phyloP scores from a whole-genome alignment of 140 eudicot species.

The Cichorium intybus region DNA sequence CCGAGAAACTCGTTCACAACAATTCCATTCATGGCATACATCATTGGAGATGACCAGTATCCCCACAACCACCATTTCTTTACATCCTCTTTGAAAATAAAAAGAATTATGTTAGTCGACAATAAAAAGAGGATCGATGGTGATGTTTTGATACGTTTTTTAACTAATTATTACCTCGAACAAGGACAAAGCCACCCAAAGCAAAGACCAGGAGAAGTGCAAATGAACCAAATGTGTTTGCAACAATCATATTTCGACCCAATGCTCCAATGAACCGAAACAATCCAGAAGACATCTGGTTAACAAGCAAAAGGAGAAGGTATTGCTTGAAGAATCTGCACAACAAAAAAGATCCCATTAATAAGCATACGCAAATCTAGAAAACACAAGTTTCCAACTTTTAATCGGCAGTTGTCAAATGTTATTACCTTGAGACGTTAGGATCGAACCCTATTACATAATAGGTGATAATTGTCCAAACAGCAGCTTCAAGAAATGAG shows the following conservation, averaged over 20 bases:
- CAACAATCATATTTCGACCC: constrained; percentile 53
- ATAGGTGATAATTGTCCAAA: constrained; percentile 54
- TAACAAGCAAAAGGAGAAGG: constrained; percentile 35
- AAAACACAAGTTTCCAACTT: not conserved
- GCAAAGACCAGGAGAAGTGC: constrained; percentile 43
- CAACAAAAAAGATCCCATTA: not conserved
- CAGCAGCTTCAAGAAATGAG: constrained; percentile 46
- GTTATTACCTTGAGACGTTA: constrained; percentile 47
- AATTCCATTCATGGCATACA: constrained; percentile 67
- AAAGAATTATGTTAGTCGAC: not conserved
- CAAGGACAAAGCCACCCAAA: constrained; percentile 59
- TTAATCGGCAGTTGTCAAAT: not conserved
- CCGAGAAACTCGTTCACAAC: constrained; percentile 64
- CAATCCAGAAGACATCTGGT: constrained; percentile 54
- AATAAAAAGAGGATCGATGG: not conserved
- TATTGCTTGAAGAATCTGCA: constrained; percentile 63
- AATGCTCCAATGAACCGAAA: constrained; percentile 53
- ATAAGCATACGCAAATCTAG: not conserved
- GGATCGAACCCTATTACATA: constrained; percentile 75
- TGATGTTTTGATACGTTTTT: not conserved
- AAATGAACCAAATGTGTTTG: constrained; percentile 62
- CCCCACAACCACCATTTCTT: constrained; percentile 77
- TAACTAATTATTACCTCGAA: constrained; percentile 38
- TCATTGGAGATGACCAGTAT: constrained; percentile 57
- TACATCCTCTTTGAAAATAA: constrained; percentile 35